Evolutionary conservation across 257 asterid species (phyloP).

Genomic region (Capsicum chinense): DNA sequence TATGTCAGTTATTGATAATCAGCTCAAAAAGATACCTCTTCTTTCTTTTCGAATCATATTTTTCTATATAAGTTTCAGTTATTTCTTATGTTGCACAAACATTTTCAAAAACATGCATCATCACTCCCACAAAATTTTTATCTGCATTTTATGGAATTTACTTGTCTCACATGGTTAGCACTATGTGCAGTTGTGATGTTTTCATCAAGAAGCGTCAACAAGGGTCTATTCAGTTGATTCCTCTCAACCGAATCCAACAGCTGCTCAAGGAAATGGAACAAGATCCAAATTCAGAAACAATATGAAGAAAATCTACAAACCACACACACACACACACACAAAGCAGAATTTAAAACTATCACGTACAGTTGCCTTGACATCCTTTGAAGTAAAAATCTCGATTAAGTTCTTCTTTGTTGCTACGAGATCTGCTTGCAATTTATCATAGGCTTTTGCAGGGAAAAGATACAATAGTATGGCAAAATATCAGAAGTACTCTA

Average conservation of each 20-base stretch:
- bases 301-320: not conserved
- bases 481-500: not conserved
- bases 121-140: not conserved
- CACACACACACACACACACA: too few relatives aligned
- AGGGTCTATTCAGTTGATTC: slow-evolving; percentile 80
- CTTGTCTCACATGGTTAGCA: slow-evolving; percentile 67
- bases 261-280: slow-evolving; percentile 44
- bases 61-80: not conserved
- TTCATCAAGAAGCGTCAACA: slow-evolving; percentile 82
- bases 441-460: slow-evolving; percentile 86
- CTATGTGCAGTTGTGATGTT: slow-evolving; percentile 75
- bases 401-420: slow-evolving; percentile 64
- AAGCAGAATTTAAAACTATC: not conserved
- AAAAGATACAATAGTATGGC: not conserved
- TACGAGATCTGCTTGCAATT: slow-evolving; percentile 73
- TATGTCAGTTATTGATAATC: not conserved
- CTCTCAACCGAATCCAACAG: slow-evolving; percentile 76
- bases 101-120: not conserved
- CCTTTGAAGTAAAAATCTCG: slow-evolving; percentile 64
- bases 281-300: not conserved
- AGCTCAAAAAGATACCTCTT: not conserved
- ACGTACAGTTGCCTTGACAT: slow-evolving; percentile 77
- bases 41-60: not conserved
- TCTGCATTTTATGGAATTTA: not conserved
- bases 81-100: not conserved